Evolutionary conservation across 2,329 filamentous ascomycete species (phyloP), one percentile per base, ranked within the genome.

Genomic region (Aspergillus neotritici): DNA sequence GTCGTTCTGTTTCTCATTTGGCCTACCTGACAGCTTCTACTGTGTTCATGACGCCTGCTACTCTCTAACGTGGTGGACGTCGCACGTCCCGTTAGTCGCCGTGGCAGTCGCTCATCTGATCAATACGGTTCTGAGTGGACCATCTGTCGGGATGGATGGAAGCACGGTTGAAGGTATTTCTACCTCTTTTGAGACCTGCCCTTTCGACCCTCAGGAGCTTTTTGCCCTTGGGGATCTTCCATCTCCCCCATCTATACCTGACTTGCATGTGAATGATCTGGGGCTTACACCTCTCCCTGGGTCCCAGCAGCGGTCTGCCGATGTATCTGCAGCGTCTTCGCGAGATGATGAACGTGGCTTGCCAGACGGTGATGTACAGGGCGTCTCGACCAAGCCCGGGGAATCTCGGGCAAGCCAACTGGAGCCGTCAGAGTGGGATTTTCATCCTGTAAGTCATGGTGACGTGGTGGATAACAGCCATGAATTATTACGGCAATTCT

Each of bases 201-300:
- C 53, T 56, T 25, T 48, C 39, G 48, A 50, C 32, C 40, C 47
- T 38, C 49, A 51, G 40, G 50, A 46, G 41, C 44, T 48, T 17
- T 37, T 33, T 37, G 46, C 47, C 39, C 47, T 47, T 53, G 56
- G 54, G 49, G 51, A 46, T 51, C 31, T 47, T 46, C 47, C 52
- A 41, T 42, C 48, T 44, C 40, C 53, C 43, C 44, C 43, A 37
- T 51, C 37, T 37, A 38, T 44, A 36, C 38, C 51, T 55, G 46
- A 49, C 55, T 52, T 58, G 51, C 49, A 55, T 54, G 47, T 51
- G 46, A 56, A 59, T 56, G 61, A 64, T 63, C 63, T 64, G 62
- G 66, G 65, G 64, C 66, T 69, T 67, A 68, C 66, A 68, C 65
- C 60, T 57, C 53, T 60, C 62, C 64, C 65, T 54, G 61, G 62